Evolutionary conservation across 306 rosid genomes (phyloP).

Genomic region (Vigna radiata): DNA sequence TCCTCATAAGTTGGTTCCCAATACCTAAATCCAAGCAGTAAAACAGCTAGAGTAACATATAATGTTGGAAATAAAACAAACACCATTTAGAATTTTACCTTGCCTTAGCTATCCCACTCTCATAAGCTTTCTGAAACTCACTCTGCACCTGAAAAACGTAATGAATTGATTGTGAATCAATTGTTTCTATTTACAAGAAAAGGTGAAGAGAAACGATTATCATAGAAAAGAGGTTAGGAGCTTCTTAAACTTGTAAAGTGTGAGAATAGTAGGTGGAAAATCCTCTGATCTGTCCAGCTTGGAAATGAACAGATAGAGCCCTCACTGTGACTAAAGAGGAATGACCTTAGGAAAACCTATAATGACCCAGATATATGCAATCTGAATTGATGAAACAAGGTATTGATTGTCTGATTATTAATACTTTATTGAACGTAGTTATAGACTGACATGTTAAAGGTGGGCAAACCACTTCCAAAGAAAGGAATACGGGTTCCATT

Average conservation of each 20-base stretch:
- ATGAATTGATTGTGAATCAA: slow-evolving; percentile 39
- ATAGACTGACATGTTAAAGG: not conserved
- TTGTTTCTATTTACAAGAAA: slow-evolving; percentile 9
- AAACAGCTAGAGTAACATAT: slow-evolving; percentile 40
- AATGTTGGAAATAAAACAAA: slow-evolving; percentile 35
- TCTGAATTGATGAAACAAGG: slow-evolving; percentile 1
- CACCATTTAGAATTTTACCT: slow-evolving; percentile 53
- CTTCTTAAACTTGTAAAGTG: not conserved
- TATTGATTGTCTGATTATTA: not conserved
- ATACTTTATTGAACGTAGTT: not conserved
- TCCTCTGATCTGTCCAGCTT: not conserved
- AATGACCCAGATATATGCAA: not conserved
- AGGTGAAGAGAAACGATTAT: not conserved
- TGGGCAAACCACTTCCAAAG: not conserved
- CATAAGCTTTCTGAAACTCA: slow-evolving; percentile 91
- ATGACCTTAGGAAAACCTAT: not conserved
- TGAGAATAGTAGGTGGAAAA: not conserved
- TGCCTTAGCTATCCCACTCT: slow-evolving; percentile 80
- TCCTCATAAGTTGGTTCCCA: slow-evolving; percentile 99
- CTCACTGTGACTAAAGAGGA: not conserved
- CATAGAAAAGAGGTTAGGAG: not conserved
- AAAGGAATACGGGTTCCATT: not conserved
- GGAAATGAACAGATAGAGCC: not conserved
- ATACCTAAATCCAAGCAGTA: slow-evolving; percentile 61
- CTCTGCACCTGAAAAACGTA: slow-evolving; percentile 78